Evolutionary conservation across 2,329 filamentous ascomycete genomes (phyloP), one percentile per base, ranked within the genome.

Genomic region (Botrytis medusae): DNA sequence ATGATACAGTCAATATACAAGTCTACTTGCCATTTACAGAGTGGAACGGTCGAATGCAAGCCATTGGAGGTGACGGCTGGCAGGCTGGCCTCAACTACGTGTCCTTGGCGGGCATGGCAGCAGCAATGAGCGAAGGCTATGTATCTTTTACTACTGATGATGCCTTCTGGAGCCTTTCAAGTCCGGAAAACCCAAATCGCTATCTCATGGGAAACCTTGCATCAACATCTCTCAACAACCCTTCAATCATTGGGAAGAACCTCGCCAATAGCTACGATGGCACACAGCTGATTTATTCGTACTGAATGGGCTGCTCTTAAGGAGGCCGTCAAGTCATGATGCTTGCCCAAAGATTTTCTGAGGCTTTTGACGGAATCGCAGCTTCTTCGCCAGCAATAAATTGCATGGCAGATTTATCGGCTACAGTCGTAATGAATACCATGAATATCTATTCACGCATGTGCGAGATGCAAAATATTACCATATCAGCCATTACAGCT

Each of bases 401-500:
- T 37, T 57, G 37, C 4, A 57, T 64, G 4, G 20, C 6, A 18
- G 37, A n/a, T 29, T 25, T 14, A 4, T 64, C 25, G 32, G 18
- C 34, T n/a, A 29, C 9, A 5, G 25, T 64, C 22, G 25, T 64
- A n/a, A 46, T 64, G 37, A 42, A 44, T n/a, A n/a, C 25, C 22
- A 4, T 12, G 7, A 42, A 40, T 18, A n/a, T n/a, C 32, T 64
- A 42, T 8, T 22, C 62, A 10, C 32, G 1, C 20, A 22, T 18
- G 25, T 64, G 62, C 37, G 22, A 64, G 37, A 37, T 64, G 32
- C 32, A 64, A 32, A n/a, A 8, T 5, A 57, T 57, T 34, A 32
- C 29, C 22, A 20, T 5, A 0, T 84, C 86, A 72, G 82, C 83
- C 14, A 37, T 87, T 37, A 80, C 81, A n/a, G 85, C 87, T 77